Percentiles rank a stretch among this genome's conserved stretches.
phyloP scores from a whole-genome alignment of 371 early-diverging fungal genomes.

The Mortierella sp. region DNA sequence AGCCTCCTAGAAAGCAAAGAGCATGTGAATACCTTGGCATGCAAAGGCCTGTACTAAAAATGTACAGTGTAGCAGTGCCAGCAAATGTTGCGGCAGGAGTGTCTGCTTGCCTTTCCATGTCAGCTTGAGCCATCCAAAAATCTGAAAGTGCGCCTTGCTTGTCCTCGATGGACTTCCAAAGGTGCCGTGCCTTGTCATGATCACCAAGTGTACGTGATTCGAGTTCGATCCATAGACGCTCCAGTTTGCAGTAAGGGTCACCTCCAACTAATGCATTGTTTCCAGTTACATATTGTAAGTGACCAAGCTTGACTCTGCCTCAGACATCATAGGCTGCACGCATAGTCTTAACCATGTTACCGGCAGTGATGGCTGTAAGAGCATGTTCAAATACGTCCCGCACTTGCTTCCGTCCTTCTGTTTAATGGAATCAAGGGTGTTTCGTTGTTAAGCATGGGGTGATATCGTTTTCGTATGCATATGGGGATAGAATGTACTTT shows the following conservation, averaged over 20 bases:
- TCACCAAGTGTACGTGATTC: slow-evolving; percentile 19
- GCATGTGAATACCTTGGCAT: too few relatives aligned
- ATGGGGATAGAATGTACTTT: not conserved
- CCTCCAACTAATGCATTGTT: slow-evolving; percentile 28
- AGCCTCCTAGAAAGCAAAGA: slow-evolving; percentile 11
- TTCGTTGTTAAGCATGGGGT: too few relatives aligned
- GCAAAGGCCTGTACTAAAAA: too few relatives aligned
- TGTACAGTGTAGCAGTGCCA: too few relatives aligned
- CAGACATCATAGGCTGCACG: too few relatives aligned
- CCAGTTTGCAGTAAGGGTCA: slow-evolving; percentile 38
- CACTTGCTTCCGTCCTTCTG: slow-evolving; percentile 18
- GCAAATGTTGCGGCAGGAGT: too few relatives aligned
- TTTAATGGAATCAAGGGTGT: not conserved
- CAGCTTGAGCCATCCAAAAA: slow-evolving; percentile 28
- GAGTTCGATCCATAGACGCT: slow-evolving; percentile 42
- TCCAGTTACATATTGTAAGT: too few relatives aligned
- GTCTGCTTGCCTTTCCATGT: slow-evolving; percentile 35
- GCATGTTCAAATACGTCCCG: slow-evolving; percentile 33
- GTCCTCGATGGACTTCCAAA: slow-evolving; percentile 27
- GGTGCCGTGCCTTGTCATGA: slow-evolving; percentile 20
- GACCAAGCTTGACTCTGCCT: not conserved
- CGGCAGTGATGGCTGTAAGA: slow-evolving; percentile 16
- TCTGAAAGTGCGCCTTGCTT: slow-evolving; percentile 30
- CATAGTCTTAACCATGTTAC: too few relatives aligned
- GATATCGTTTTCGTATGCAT: not conserved